Conservation (phyloP, 2,329 filamentous ascomycete species). For the Diaporthe australafricana region DNA sequence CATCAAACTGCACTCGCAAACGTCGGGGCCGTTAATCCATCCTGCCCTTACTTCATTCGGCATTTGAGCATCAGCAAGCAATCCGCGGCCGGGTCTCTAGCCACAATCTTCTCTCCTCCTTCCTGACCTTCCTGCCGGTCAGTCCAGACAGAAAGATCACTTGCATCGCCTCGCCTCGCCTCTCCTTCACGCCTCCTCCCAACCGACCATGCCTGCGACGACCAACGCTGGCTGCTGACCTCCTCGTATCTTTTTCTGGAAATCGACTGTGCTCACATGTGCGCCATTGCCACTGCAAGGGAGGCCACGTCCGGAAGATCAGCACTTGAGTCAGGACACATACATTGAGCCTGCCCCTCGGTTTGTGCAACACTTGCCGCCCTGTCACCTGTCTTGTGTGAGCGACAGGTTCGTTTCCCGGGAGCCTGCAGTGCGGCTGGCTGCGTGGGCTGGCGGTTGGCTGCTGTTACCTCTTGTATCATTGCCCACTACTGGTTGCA, state of each 20-base stretch:
- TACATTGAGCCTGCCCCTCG: constrained; percentile 35
- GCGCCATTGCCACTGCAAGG: constrained; percentile 33
- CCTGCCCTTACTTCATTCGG: constrained; percentile 1
- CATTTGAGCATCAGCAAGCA: neutral
- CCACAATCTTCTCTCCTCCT: neutral
- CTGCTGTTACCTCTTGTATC: constrained; percentile 28
- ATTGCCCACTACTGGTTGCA: constrained; percentile 9
- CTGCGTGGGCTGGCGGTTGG: constrained; percentile 32
- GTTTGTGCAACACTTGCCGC: constrained; percentile 31
- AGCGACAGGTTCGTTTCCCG: constrained; percentile 27
- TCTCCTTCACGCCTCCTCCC: neutral
- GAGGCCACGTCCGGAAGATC: constrained; percentile 32
- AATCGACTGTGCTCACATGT: constrained; percentile 22
- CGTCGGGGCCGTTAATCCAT: constrained; percentile 7
- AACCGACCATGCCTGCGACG: neutral
- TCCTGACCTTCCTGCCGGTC: neutral
- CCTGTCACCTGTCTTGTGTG: constrained; percentile 32
- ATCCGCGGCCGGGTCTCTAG: neutral
- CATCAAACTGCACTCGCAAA: constrained; percentile 33
- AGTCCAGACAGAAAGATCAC: neutral
- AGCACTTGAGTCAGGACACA: constrained; percentile 25
- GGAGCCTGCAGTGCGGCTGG: constrained; percentile 36
- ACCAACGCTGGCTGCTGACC: constrained; percentile 8
- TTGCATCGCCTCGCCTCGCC: neutral
- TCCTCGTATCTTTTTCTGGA: constrained; percentile 10